phyloP scores from a whole-genome alignment of 2,329 filamentous ascomycete genomes.

The Verticillium dahliae region DNA sequence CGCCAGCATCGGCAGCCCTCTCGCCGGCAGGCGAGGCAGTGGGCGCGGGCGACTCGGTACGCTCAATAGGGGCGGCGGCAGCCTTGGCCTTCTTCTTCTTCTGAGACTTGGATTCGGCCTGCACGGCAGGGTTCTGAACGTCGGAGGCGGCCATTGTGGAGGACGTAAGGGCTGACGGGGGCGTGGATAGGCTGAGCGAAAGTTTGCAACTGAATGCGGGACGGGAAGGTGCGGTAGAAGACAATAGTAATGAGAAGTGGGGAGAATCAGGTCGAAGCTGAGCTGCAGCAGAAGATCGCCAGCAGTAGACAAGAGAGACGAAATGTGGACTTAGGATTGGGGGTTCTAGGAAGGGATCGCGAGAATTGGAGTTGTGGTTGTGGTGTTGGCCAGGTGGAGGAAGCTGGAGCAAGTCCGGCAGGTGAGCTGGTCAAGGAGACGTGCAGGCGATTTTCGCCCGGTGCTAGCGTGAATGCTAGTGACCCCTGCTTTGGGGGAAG shows the following conservation, averaged over 20 bases:
- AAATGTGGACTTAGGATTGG: neutral
- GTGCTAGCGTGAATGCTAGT: neutral
- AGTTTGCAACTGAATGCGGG: neutral
- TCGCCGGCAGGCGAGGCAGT: slow-evolving; percentile 36
- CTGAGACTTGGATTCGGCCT: slow-evolving; percentile 57
- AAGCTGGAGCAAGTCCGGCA: neutral
- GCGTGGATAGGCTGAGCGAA: slow-evolving; percentile 1
- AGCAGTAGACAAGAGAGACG: neutral
- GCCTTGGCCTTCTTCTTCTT: slow-evolving; percentile 62
- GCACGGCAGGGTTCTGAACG: slow-evolving; percentile 55
- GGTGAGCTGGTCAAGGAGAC: neutral
- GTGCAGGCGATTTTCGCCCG: neutral
- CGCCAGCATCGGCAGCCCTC: slow-evolving; percentile 32
- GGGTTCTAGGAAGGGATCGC: neutral
- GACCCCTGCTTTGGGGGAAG: neutral
- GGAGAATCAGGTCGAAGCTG: neutral
- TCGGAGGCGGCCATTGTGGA: slow-evolving; percentile 56
- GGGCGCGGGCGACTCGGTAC: slow-evolving; percentile 49
- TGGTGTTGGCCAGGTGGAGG: neutral
- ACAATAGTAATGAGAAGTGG: neutral
- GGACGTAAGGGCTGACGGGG: neutral
- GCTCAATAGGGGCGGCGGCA: slow-evolving; percentile 55
- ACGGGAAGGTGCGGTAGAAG: neutral
- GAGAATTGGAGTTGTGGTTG: neutral
- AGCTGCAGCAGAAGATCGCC: neutral